phyloP scores from a whole-genome alignment of 2,329 filamentous ascomycete species.

The Malbranchea cinnamomea region DNA sequence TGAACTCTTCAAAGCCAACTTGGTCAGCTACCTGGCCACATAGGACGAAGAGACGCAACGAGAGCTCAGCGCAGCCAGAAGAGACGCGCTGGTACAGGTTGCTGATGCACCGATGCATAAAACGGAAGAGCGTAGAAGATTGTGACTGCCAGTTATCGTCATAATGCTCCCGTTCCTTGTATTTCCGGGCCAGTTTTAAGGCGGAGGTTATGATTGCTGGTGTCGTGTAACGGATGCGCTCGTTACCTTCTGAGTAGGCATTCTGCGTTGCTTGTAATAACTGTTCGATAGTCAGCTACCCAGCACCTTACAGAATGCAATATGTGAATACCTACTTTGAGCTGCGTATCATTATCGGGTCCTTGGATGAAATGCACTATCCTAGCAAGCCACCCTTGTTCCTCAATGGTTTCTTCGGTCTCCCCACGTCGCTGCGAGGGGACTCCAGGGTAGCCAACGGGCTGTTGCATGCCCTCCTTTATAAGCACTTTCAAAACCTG shows the following conservation, averaged over 20 bases:
- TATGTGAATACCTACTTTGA: constrained; percentile 40
- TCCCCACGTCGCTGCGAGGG: constrained; percentile 63
- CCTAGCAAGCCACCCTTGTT: constrained; percentile 91
- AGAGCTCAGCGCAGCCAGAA: constrained; percentile 68
- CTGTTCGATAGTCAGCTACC: constrained; percentile 20
- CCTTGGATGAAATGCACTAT: constrained; percentile 78
- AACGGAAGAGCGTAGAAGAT: constrained; percentile 79
- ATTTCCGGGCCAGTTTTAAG: constrained; percentile 73
- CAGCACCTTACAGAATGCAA: constrained; percentile 4
- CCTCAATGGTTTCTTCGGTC: constrained; percentile 94
- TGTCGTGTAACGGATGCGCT: constrained; percentile 89
- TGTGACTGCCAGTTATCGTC: constrained; percentile 60
- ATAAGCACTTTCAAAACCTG: constrained; percentile 83
- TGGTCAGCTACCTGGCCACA: constrained; percentile 89
- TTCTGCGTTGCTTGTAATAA: constrained; percentile 78
- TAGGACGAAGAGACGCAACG: constrained; percentile 75
- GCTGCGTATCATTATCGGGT: constrained; percentile 81
- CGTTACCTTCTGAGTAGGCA: constrained; percentile 79
- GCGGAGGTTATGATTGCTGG: constrained; percentile 81
- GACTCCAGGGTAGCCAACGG: constrained; percentile 70
- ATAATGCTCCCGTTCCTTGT: constrained; percentile 82
- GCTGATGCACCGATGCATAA: constrained; percentile 78
- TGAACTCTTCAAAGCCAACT: constrained; percentile 83
- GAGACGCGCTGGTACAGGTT: constrained; percentile 78
- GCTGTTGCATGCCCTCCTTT: constrained; percentile 74